phyloP scores from a whole-genome alignment of 768 basidiomycete genomes.

The Lentinula boryana region DNA sequence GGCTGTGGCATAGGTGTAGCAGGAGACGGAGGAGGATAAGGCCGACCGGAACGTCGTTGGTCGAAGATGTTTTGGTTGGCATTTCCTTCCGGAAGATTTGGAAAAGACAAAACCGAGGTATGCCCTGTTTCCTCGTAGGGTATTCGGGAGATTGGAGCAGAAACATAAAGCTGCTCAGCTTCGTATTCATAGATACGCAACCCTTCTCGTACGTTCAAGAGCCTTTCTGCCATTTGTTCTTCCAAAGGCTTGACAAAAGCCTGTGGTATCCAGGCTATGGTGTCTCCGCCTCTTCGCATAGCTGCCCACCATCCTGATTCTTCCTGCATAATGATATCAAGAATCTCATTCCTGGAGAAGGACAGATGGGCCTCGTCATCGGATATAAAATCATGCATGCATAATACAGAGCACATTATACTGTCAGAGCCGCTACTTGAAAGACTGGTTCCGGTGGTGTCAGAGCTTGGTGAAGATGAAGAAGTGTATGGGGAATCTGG shows the following conservation, averaged over 20 bases:
- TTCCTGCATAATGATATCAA: slow-evolving; percentile 64
- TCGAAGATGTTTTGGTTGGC: not conserved
- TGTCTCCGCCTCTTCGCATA: slow-evolving; percentile 42
- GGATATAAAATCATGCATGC: slow-evolving; percentile 63
- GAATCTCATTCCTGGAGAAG: slow-evolving; percentile 61
- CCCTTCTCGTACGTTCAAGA: slow-evolving; percentile 37
- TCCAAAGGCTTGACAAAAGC: slow-evolving; percentile 58
- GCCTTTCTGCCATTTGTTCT: slow-evolving; percentile 42
- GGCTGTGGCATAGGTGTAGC: slow-evolving; percentile 33
- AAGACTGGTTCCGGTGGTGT: slow-evolving; percentile 23
- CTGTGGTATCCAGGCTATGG: slow-evolving; percentile 73
- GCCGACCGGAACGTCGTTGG: slow-evolving; percentile 7
- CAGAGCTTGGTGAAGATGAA: slow-evolving; percentile 27
- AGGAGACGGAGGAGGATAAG: slow-evolving; percentile 31
- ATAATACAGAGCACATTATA: slow-evolving; percentile 48
- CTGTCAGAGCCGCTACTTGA: slow-evolving; percentile 24
- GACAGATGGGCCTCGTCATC: slow-evolving; percentile 55
- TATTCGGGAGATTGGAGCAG: slow-evolving; percentile 27
- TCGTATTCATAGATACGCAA: slow-evolving; percentile 41
- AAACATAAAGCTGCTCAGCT: slow-evolving; percentile 37
- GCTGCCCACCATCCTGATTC: slow-evolving; percentile 82
- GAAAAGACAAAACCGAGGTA: not conserved
- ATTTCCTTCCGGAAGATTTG: slow-evolving; percentile 4
- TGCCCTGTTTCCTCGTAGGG: slow-evolving; percentile 18
- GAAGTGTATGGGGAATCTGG: slow-evolving; percentile 20